Evolutionary conservation across 805 yeast genomes (phyloP).

Genomic region (Kodamaea laetipori): DNA sequence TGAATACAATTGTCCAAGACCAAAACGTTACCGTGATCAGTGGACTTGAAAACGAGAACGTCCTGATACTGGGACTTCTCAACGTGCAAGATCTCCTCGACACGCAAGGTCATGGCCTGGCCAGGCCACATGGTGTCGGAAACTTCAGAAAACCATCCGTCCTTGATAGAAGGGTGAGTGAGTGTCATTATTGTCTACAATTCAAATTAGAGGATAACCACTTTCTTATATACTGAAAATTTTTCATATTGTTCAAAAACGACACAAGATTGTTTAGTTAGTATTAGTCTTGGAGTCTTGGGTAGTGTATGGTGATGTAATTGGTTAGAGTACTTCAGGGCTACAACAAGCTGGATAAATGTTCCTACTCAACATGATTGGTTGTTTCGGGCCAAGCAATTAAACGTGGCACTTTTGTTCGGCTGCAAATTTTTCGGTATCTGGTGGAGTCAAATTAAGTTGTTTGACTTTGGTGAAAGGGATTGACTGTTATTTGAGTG

Average conservation of each 20-base stretch:
- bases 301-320: no score
- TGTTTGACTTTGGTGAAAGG: no score
- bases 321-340: no score
- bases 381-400: no score
- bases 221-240: slow-evolving; percentile 11
- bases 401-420: no score
- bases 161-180: slow-evolving; percentile 60
- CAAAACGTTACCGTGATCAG: slow-evolving; percentile 92
- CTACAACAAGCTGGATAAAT: no score
- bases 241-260: slow-evolving; percentile 3
- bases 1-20: slow-evolving; percentile 95
- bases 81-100: slow-evolving; percentile 80
- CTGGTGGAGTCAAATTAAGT: no score
- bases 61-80: slow-evolving; percentile 92
- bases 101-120: slow-evolving; percentile 91
- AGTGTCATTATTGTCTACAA: slow-evolving; percentile 21
- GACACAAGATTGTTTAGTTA: not conserved
- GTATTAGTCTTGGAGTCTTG: no score
- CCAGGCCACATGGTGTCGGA: slow-evolving; percentile 99
- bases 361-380: no score
- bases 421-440: no score
- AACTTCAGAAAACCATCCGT: slow-evolving; percentile 97
- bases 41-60: slow-evolving; percentile 87
- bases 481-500: no score
- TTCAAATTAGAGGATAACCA: not conserved